Base-by-base conservation (phyloP, 148 eudicot genomes). In the Pharnaceum exiguum region DNA sequence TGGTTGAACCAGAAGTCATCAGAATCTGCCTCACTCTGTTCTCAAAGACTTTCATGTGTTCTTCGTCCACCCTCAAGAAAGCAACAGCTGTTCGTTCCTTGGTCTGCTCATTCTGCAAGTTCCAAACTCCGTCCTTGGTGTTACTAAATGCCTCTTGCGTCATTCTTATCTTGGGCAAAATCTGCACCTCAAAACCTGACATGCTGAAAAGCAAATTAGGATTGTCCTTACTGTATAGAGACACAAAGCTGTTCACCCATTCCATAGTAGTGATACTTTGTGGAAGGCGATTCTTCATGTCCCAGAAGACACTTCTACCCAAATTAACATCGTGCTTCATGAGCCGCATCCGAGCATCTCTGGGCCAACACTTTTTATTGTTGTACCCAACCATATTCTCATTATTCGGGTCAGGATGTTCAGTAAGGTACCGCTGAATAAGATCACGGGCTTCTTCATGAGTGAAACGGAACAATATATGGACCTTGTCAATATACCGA, bases 381-480 rank as follows among this genome's bases (percentile, higher is more conserved):
- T 93, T 93, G 71, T 93, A 93, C 37, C 99, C 99, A 69, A 93
- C 99, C 99, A 93, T 93, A 68, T 93, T 93, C 67, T 93, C 99
- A 44, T 93, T 93, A 72, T 93, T 93, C 44, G 99, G 99, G 72
- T 93, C 99, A 59, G 99, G 99, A 74, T 93, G 99, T 59, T 93
- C 99, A 11, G 99, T 94, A 56, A 94, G 99, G 71, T 94, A 94
- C 9, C 99, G 83, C 79, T 94, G 99, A 75, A 94, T 94, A 61
- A 94, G 99, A 51, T 94, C 99, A 7, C 99, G 82, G n/a, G 99
- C 99, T 72, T 94, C 99, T 61, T 94, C 99, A 67, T 94, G 99
- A 51, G 96, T 86, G 70, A 94, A 94, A 31, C 99, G 90, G 72
- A 94, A 89, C 57, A 94, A 53, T 71, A 94, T 89, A 69, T 94